Percentiles rank a stretch among this genome's conserved stretches.
These are phyloP conservation scores for Phytophthora tubulina DNA, from an alignment of 352 stramenopile species.

Conservation along the genomic window DNA sequence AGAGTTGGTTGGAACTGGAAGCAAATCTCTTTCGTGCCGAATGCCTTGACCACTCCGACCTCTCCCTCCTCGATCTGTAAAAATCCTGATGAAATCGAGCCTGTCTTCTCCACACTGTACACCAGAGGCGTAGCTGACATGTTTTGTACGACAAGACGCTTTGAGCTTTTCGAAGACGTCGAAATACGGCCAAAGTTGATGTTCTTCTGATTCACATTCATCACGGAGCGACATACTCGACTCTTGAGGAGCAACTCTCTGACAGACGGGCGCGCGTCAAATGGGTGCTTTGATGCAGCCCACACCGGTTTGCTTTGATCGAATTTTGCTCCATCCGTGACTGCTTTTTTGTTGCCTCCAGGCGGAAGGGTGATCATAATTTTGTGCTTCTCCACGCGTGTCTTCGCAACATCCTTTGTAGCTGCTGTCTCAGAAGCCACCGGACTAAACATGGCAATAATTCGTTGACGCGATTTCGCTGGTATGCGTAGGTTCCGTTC, in stretches of 20 bases:
- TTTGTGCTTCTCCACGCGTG: constrained; percentile 88
- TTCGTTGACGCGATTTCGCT: constrained; percentile 78
- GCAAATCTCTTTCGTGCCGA: constrained; percentile 90
- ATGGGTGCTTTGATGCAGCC: constrained; percentile 82
- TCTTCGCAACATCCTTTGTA: constrained; percentile 62
- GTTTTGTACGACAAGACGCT: constrained; percentile 88
- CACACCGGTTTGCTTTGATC: constrained; percentile 70
- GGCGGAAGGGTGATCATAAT: constrained; percentile 89
- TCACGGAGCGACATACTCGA: constrained; percentile 85
- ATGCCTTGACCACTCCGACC: constrained; percentile 87
- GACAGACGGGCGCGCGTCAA: constrained; percentile 81
- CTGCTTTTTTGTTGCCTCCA: constrained; percentile 88
- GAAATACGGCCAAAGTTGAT: constrained; percentile 93
- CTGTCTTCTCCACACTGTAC: constrained; percentile 91
- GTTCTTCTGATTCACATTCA: constrained; percentile 94
- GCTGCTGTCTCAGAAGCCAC: constrained; percentile 43
- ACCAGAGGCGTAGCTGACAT: constrained; percentile 87
- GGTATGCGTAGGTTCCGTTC: constrained; percentile 84
- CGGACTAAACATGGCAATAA: constrained; percentile 84
- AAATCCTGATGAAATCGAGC: constrained; percentile 92
- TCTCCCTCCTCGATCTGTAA: constrained; percentile 91
- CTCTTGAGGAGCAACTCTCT: constrained; percentile 87
- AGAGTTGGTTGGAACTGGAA: constrained; percentile 91
- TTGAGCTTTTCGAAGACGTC: constrained; percentile 87
- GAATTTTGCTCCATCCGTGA: constrained; percentile 62